Evolutionary conservation across 768 basidiomycete species (phyloP).

Genomic region (Boletus vinaceobasis): DNA sequence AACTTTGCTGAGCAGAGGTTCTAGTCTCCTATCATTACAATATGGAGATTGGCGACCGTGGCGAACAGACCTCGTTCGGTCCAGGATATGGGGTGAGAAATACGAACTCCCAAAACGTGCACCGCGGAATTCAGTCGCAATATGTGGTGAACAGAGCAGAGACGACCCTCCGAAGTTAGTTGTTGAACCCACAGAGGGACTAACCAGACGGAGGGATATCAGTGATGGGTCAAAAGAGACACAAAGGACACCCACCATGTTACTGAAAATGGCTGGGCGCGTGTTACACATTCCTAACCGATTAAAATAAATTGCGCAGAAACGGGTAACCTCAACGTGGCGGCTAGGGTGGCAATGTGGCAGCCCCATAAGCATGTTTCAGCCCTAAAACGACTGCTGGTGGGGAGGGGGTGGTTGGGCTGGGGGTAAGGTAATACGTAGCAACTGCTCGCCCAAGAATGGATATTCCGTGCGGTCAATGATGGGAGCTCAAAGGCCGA

Average conservation of each 20-base stretch:
- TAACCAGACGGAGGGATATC: background rate
- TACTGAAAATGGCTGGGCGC: background rate
- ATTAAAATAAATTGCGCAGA: background rate
- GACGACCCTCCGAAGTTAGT: background rate
- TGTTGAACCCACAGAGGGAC: background rate
- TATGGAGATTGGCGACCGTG: background rate
- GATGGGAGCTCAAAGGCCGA: conserved; percentile 2
- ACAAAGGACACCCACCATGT: background rate
- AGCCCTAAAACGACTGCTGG: background rate
- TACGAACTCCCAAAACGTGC: background rate
- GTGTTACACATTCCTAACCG: background rate
- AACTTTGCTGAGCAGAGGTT: background rate
- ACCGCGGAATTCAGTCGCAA: background rate
- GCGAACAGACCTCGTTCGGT: background rate
- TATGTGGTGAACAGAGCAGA: too few relatives aligned
- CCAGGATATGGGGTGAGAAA: background rate
- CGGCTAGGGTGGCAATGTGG: background rate
- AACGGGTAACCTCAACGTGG: background rate
- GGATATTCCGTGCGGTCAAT: background rate
- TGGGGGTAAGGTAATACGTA: background rate
- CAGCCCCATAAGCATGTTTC: background rate
- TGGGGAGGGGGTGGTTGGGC: background rate
- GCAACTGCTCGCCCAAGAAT: background rate
- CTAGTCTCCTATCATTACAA: background rate
- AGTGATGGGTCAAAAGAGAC: background rate